Base-by-base conservation (phyloP, 176 grass and related monocot genomes). In the Aegilops longissima region DNA sequence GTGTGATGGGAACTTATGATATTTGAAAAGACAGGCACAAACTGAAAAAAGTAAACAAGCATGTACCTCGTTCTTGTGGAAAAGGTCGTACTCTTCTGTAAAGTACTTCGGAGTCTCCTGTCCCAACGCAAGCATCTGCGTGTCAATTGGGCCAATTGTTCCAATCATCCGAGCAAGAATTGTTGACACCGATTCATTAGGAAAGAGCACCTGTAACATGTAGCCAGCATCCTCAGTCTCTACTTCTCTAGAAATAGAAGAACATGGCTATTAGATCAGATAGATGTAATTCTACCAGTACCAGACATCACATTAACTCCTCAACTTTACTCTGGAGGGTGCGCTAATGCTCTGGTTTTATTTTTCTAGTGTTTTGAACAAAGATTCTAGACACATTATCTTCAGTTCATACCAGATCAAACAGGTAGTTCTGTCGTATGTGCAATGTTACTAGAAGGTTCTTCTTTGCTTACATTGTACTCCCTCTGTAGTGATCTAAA, bases 101-200 rank as follows among this genome's bases (percentile, higher is more conserved):
- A 98, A 98, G 65, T 96, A 98, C 68, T 94, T 93, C 27, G 73
- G 83, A 3, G 94, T 94, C 73, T 98, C 92, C 42, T 94, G 88
- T 74, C 97, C 94, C 44, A 82, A 21, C 17, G 76, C 82, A 94
- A 98, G 97, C 94, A 98, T 96, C 81, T 98, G 90, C 77, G 66
- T 91, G 82, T 98, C 92, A 91, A 98, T 96, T 64, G 89, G 88
- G 86, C 90, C 94, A 85, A 98, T 84, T 86, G 86, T 98, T 69
- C 97, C 97, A 8, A 98, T 94, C 74, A 98, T 94, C n/a, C 92
- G 90, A 73, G 94, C 97, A 89, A 98, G 97, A 88, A 98, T 98
- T 63, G 92, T 91, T 58, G 86, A 70, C 54, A 96, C 87, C 33
- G 97, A 93, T 78, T 93, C 92, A 90, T 98, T 96, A 77, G 97